Evolutionary conservation across 805 yeast genomes (phyloP).

Genomic region (Candida ipomoeae): DNA sequence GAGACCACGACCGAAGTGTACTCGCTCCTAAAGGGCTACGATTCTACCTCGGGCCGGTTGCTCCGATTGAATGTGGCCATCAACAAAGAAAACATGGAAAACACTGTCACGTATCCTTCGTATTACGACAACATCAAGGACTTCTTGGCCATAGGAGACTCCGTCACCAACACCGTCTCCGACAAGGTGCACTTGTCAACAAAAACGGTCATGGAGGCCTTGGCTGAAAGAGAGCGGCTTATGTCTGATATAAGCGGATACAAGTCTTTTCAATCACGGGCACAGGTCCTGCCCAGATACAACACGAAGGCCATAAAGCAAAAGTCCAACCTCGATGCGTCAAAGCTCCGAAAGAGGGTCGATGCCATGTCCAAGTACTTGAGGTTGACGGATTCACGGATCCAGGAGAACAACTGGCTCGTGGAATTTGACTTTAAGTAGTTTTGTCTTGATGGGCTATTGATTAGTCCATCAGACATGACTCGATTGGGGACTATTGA

Average conservation of each 20-base stretch:
- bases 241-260: background rate
- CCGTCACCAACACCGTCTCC: background rate
- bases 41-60: background rate
- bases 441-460: background rate
- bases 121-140: background rate
- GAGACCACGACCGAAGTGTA: background rate
- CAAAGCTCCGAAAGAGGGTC: background rate
- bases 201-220: background rate
- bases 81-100: background rate
- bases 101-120: background rate
- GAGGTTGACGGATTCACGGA: background rate
- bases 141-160: background rate
- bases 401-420: background rate
- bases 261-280: background rate
- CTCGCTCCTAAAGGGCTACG: background rate
- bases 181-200: background rate
- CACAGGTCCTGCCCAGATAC: background rate
- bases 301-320: background rate
- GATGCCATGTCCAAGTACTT: conserved; percentile 1
- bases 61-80: background rate
- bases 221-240: conserved; percentile 1
- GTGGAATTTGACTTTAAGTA: background rate
- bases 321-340: background rate
- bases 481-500: too few species aligned
- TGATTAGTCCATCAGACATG: too few species aligned